Conservation (phyloP, 2,329 filamentous ascomycete genomes). For the Fusarium pseudoanthophilum region DNA sequence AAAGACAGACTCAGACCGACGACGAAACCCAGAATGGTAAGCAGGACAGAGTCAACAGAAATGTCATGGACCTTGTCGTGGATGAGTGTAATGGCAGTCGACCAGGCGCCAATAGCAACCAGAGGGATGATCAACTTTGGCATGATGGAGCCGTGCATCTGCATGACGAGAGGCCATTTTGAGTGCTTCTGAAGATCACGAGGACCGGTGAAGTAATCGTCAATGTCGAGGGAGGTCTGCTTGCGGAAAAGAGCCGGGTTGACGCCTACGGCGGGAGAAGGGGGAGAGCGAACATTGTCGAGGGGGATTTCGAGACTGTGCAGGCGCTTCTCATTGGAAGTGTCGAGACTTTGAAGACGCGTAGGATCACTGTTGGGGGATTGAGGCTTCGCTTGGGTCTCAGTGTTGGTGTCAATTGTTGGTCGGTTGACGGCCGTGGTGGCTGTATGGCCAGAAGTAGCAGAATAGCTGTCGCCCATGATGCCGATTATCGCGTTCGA, state of each 20-base stretch:
- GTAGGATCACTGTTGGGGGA: conserved; percentile 10
- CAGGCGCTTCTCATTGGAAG: conserved; percentile 33
- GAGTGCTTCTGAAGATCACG: conserved; percentile 78
- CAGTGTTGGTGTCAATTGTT: conserved; percentile 28
- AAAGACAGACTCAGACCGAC: conserved; percentile 83
- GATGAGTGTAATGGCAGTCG: conserved; percentile 71
- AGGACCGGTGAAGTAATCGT: conserved; percentile 73
- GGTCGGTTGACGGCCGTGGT: conserved; percentile 30
- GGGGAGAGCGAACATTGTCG: conserved; percentile 47
- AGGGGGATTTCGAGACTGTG: conserved; percentile 45
- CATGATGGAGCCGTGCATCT: conserved; percentile 78
- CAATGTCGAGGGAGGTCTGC: conserved; percentile 59
- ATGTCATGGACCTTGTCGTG: conserved; percentile 54
- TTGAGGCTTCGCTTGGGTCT: conserved; percentile 5
- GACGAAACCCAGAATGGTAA: conserved; percentile 84
- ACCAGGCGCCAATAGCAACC: conserved; percentile 70
- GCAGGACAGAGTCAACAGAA: conserved; percentile 58
- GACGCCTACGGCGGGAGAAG: conserved; percentile 43
- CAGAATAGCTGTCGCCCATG: conserved; percentile 41
- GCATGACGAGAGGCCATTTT: conserved; percentile 80
- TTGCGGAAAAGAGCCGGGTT: conserved; percentile 48
- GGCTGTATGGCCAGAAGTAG: conserved; percentile 26
- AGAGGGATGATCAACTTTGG: conserved; percentile 80
- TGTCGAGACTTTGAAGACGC: conserved; percentile 24
- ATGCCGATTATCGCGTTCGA: conserved; percentile 11